Conservation (phyloP, 2,329 filamentous ascomycete species). For the Pestalotiopsis sp. region DNA sequence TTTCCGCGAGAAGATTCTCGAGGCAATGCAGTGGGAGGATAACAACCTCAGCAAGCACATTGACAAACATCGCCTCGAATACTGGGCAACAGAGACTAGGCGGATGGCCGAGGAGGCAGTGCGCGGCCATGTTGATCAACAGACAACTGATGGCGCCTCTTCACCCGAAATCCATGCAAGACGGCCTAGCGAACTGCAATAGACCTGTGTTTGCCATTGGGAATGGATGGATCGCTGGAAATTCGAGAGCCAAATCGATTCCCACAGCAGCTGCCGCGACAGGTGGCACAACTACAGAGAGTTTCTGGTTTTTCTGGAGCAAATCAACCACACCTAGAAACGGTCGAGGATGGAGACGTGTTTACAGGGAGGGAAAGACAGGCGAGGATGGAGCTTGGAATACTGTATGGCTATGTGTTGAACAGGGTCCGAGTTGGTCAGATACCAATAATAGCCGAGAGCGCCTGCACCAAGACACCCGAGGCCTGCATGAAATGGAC, state of each 20-base stretch:
- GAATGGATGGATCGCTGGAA: background rate
- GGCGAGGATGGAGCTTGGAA: too few species aligned
- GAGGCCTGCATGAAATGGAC: too few species aligned
- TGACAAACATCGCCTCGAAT: conserved; percentile 67
- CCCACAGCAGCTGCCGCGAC: background rate
- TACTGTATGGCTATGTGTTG: too few species aligned
- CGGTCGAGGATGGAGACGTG: too few species aligned
- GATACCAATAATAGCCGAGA: too few species aligned
- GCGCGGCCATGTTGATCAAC: conserved; percentile 28
- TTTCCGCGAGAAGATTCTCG: conserved; percentile 67
- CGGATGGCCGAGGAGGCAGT: conserved; percentile 20
- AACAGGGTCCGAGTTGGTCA: too few species aligned
- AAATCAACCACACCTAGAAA: too few species aligned
- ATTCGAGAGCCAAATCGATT: background rate
- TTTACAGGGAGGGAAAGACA: too few species aligned
- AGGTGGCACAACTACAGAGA: background rate
- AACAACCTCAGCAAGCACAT: conserved; percentile 65
- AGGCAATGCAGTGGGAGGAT: conserved; percentile 76
- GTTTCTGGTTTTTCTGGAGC: too few species aligned
- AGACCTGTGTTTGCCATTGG: background rate
- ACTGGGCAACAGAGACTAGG: conserved; percentile 49
- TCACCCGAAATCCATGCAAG: conserved; percentile 17
- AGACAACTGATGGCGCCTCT: conserved; percentile 24
- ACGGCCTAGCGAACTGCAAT: background rate
- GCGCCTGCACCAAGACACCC: too few species aligned